Conservation (phyloP, 1,284 basidiomycete genomes). For the Sporisorium scitamineum region DNA sequence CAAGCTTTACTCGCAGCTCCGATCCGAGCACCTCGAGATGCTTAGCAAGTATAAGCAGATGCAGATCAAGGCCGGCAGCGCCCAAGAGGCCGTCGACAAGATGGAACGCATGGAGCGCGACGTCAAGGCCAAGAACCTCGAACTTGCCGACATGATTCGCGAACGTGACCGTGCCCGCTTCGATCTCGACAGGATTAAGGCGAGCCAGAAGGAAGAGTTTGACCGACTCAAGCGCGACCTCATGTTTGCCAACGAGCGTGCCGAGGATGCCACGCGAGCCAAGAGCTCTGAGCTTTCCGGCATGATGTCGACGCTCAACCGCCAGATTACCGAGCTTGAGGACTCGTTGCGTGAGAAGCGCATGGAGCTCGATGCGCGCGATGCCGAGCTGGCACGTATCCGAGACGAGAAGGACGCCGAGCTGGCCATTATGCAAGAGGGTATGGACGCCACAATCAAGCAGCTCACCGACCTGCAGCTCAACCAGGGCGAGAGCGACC, state of each 20-base stretch:
- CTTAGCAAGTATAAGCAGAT: constrained; percentile 96
- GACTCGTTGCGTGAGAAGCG: constrained; percentile 84
- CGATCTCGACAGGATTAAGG: constrained; percentile 94
- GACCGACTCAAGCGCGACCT: constrained; percentile 93
- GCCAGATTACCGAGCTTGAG: constrained; percentile 94
- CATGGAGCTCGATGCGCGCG: constrained; percentile 79
- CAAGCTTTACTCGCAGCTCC: constrained; percentile 97
- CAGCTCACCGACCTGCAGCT: constrained; percentile 88
- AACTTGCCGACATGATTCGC: constrained; percentile 98
- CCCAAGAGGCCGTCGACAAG: constrained; percentile 97
- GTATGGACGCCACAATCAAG: constrained; percentile 92
- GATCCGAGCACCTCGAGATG: constrained; percentile 97
- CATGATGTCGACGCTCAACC: constrained; percentile 92
- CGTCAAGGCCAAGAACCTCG: constrained; percentile 96
- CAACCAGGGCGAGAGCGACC: constrained; percentile 85
- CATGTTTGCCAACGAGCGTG: constrained; percentile 96
- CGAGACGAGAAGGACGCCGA: constrained; percentile 98
- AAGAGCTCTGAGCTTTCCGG: constrained; percentile 92
- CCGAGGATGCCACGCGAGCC: constrained; percentile 89
- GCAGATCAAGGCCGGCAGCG: constrained; percentile 97
- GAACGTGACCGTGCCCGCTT: constrained; percentile 96
- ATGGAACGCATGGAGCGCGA: constrained; percentile 99
- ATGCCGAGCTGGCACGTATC: constrained; percentile 80
- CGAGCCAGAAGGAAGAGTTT: constrained; percentile 90
- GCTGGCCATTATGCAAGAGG: constrained; percentile 93